A percentile compares a stretch with the other conserved stretches of the same genome.
phyloP scores from a whole-genome alignment of 1,284 basidiomycete genomes.

The Sanghuangporus sanghuang region DNA sequence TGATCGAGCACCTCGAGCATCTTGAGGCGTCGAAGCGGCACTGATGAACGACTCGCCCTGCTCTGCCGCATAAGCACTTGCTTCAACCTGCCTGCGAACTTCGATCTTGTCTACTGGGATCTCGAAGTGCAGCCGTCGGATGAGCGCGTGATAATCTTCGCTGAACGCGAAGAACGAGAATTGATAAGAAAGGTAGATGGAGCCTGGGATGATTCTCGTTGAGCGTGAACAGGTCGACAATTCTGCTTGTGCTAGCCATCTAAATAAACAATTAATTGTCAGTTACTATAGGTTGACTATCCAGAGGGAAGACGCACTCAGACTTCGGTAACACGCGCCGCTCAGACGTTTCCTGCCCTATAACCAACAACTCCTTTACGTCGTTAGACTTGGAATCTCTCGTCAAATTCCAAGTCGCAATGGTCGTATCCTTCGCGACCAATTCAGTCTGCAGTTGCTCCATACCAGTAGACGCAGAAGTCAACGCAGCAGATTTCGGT shows the following conservation, averaged over 20 bases:
- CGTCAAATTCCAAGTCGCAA: conserved; percentile 66
- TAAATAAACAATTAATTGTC: conserved; percentile 25
- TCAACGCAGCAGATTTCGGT: conserved; percentile 9
- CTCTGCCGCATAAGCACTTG: conserved; percentile 42
- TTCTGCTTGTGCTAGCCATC: conserved; percentile 73
- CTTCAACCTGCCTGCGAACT: conserved; percentile 67
- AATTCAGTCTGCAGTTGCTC: conserved; percentile 37
- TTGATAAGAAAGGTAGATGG: conserved; percentile 78
- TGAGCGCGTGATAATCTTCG: conserved; percentile 75
- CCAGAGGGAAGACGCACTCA: conserved; percentile 18
- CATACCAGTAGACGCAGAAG: not conserved
- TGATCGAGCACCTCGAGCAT: conserved; percentile 36
- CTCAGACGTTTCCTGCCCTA: conserved; percentile 19
- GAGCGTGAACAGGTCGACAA: conserved; percentile 66
- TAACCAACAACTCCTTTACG: conserved; percentile 37
- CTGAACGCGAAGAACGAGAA: conserved; percentile 72
- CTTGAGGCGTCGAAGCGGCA: conserved; percentile 37
- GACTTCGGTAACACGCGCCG: conserved; percentile 19
- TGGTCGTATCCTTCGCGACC: conserved; percentile 43
- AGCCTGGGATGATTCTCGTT: conserved; percentile 54
- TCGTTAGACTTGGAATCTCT: conserved; percentile 50
- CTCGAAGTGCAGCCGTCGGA: conserved; percentile 63
- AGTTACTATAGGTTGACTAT: not conserved
- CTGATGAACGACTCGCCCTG: conserved; percentile 49
- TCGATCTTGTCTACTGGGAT: conserved; percentile 57